Percentiles rank a stretch among this genome's conserved stretches.
phyloP scores from a whole-genome alignment of 768 basidiomycete species.

The Ephemerocybe angulata region DNA sequence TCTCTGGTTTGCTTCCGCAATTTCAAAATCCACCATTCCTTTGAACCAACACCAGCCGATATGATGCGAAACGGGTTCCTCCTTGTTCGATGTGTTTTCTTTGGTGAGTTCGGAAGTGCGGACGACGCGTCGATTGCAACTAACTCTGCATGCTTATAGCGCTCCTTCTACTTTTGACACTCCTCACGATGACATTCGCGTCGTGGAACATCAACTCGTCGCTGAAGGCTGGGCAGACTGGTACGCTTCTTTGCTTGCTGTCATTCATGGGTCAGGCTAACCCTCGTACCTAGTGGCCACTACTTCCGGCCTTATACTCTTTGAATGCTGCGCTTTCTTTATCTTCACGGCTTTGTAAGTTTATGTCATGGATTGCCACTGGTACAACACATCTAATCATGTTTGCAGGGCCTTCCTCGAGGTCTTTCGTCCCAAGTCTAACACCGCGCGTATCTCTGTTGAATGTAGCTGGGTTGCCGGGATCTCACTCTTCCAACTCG shows the following conservation, averaged over 20 bases:
- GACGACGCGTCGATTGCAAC: background rate
- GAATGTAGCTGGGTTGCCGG: constrained; percentile 58
- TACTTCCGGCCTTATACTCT: constrained; percentile 45
- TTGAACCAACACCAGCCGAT: background rate
- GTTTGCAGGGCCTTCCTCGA: constrained; percentile 34
- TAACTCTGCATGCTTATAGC: constrained; percentile 25
- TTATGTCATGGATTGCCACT: background rate
- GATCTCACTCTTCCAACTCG: constrained; percentile 47
- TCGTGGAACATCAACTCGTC: constrained; percentile 52
- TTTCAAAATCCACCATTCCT: no score
- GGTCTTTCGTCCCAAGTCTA: constrained; percentile 30
- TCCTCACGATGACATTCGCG: constrained; percentile 52
- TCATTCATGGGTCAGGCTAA: background rate
- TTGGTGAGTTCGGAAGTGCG: constrained; percentile 39
- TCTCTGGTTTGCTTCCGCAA: no score
- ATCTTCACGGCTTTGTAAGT: constrained; percentile 35
- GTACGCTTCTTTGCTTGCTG: constrained; percentile 24
- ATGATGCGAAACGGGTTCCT: constrained; percentile 51
- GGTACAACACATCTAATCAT: background rate
- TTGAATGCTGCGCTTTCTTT: constrained; percentile 40
- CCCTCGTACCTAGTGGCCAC: constrained; percentile 37
- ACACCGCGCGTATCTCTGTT: constrained; percentile 40
- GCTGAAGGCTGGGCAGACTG: constrained; percentile 28
- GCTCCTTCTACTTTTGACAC: constrained; percentile 47
- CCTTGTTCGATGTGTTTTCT: constrained; percentile 51